These are phyloP conservation scores for Amanita molliuscula DNA, from an alignment of 768 basidiomycete species.

Conservation along the genomic window DNA sequence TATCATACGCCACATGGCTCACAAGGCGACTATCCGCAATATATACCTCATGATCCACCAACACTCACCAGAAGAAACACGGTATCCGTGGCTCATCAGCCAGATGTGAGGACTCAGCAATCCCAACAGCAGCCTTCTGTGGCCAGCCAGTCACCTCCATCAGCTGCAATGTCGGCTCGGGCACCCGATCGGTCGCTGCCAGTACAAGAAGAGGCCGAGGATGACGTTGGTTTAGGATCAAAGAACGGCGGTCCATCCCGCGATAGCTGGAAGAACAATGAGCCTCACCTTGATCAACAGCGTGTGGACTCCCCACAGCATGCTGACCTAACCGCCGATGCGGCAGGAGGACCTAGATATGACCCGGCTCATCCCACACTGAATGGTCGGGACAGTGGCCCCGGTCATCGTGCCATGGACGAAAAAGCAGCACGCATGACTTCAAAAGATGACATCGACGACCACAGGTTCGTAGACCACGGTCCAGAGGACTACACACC, in stretches of 20 bases:
- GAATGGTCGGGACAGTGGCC: not conserved
- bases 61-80: conserved; percentile 20
- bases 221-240: conserved; percentile 33
- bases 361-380: not conserved
- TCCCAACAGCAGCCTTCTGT: conserved; percentile 21
- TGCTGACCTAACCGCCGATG: conserved; percentile 41
- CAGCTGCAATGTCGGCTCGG: conserved; percentile 41
- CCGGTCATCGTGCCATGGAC: not conserved
- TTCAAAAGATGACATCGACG: conserved; percentile 7
- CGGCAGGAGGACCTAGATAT: not conserved
- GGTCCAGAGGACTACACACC: conserved; percentile 47
- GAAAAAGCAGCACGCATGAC: conserved; percentile 2
- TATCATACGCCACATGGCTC: conserved; percentile 29
- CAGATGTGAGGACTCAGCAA: conserved; percentile 3
- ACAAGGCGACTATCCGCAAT: conserved; percentile 34
- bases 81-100: conserved; percentile 8
- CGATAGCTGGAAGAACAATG: conserved; percentile 22
- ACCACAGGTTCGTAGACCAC: conserved; percentile 18
- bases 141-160: conserved; percentile 44
- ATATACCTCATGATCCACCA: conserved; percentile 35
- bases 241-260: conserved; percentile 21
- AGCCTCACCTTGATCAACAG: conserved; percentile 8
- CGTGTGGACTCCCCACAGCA: not conserved
- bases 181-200: conserved; percentile 67
- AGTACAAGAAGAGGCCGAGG: conserved; percentile 68